Evolutionary conservation across 2,329 filamentous ascomycete genomes (phyloP), one percentile per base, ranked within the genome.

Genomic region (Alternaria triticimaculans): DNA sequence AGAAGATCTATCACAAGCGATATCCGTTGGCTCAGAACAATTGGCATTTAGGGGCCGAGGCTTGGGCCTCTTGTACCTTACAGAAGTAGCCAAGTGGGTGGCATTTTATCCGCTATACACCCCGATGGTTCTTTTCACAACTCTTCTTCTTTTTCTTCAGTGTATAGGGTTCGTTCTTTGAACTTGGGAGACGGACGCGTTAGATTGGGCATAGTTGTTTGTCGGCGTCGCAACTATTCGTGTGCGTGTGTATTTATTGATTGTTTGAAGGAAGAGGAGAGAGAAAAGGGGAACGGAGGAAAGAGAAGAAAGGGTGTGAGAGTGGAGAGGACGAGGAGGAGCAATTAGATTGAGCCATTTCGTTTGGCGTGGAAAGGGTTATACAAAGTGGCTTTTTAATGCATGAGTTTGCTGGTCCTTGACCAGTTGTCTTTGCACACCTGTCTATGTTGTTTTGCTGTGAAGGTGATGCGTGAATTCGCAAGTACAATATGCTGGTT

Each of bases 31-130:
- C 46, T 51, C 46, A 43, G 21, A 15, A 11, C 20, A 30, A 11
- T 30, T 58, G 30, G 55, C 55, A 58, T 58, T 25, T 58, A 44
- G 55, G n/a, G 12, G 28, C 55, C 43, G 14, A 15, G 30, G 55
- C 45, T 50, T 44, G 21, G 4, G n/a, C n/a, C n/a, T n/a, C n/a
- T n/a, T n/a, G n/a, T n/a, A n/a, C n/a, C n/a, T n/a, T n/a, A n/a
- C n/a, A n/a, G n/a, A 21, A 28, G 4, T 12, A 30, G 28, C 28
- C 11, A 12, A 12, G 1, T 30, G 11, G 11, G 28, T 5, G 28
- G 28, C 5, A 30, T 30, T 0, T 30, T 12, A 3, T 5, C 11
- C 11, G 5, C 3, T 26, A 5, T 30, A 12, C 10, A 12, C 10
- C 10, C 10, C 11, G 5, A 30, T 30, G 2, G 28, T 30, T 33